These are phyloP conservation scores for Tuber melanosporum DNA, from an alignment of 495 filamentous ascomycete genomes.

Conservation along the genomic window DNA sequence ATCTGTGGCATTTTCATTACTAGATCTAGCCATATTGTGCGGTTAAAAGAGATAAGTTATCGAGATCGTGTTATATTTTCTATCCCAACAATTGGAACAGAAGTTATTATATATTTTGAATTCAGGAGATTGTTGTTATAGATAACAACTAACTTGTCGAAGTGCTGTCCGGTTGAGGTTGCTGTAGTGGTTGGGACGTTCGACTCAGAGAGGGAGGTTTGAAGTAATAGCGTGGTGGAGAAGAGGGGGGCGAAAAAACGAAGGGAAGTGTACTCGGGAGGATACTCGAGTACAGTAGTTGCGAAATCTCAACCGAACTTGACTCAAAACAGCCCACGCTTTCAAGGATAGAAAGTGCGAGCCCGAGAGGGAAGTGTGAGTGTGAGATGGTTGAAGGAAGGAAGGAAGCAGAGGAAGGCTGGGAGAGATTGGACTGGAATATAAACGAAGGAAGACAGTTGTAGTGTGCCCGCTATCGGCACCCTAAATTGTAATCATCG, in stretches of 20 bases:
- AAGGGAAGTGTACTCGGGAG: background rate
- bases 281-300: conserved; percentile 7
- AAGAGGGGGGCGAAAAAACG: conserved; percentile 7
- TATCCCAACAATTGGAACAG: no score
- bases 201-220: background rate
- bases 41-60: no score
- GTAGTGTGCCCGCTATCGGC: background rate
- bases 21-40: no score
- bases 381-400: conserved; percentile 5
- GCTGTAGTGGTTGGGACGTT: conserved; percentile 8
- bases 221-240: conserved; percentile 9
- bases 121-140: no score
- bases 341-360: background rate
- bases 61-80: no score
- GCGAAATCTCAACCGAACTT: background rate
- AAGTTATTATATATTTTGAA: no score
- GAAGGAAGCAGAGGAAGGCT: background rate
- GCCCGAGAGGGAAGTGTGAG: background rate
- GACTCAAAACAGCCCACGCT: background rate
- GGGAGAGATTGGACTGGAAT: background rate
- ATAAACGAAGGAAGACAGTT: no score
- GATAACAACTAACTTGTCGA: background rate
- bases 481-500: background rate
- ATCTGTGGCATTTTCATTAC: no score
- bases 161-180: conserved; percentile 1